phyloP scores from a whole-genome alignment of 768 basidiomycete genomes.

The Boletus pseudo-olivaceus region DNA sequence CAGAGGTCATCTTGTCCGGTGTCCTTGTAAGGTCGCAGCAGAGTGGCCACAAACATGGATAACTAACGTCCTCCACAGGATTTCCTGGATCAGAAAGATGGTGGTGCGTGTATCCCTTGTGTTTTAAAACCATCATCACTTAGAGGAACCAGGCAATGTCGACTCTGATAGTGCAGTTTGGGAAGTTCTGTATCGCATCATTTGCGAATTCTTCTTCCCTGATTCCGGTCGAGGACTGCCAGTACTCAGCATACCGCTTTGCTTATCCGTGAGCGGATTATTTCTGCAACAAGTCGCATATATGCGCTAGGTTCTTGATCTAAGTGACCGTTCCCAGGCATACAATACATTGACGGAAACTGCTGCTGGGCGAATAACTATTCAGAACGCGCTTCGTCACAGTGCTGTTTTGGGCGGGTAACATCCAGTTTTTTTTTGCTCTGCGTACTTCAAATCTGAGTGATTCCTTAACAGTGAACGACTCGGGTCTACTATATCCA shows the following conservation, averaged over 20 bases:
- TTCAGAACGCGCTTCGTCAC: conserved; percentile 46
- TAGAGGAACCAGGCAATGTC: conserved; percentile 12
- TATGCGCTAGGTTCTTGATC: conserved; percentile 25
- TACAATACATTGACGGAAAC: conserved; percentile 52
- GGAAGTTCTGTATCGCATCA: conserved; percentile 25
- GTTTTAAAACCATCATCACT: background rate
- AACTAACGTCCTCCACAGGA: conserved; percentile 21
- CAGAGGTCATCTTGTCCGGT: conserved; percentile 50
- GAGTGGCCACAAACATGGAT: background rate
- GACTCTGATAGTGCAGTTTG: conserved; percentile 25
- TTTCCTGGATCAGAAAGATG: conserved; percentile 20
- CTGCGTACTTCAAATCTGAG: background rate
- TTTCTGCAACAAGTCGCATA: conserved; percentile 16
- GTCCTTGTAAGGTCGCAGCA: conserved; percentile 37
- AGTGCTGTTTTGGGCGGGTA: conserved; percentile 48
- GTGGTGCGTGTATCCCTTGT: conserved; percentile 12
- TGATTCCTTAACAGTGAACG: conserved; percentile 32
- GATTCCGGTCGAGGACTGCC: conserved; percentile 14
- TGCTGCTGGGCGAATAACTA: conserved; percentile 37
- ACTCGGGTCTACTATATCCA: conserved; percentile 47
- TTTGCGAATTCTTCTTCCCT: conserved; percentile 39
- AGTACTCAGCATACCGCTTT: conserved; percentile 24
- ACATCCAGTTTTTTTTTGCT: conserved; percentile 4
- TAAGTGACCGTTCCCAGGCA: conserved; percentile 37
- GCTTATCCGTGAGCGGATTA: conserved; percentile 21